These are phyloP conservation scores for Quercus cerris DNA, from an alignment of 306 rosid species.

Conservation along the genomic window DNA sequence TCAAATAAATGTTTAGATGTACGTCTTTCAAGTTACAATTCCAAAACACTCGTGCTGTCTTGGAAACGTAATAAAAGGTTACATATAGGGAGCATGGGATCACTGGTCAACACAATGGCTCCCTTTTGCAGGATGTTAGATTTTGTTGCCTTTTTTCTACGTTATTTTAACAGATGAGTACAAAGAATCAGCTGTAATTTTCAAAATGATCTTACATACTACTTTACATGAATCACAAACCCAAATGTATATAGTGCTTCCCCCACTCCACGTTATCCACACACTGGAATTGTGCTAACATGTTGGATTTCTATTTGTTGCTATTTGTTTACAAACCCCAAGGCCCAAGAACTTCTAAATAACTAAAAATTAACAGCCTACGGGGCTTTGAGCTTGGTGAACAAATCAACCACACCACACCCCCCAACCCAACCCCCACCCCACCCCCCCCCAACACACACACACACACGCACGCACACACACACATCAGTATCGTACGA, in stretches of 20 bases:
- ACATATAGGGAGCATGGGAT: constrained; percentile 39
- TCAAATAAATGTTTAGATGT: constrained; percentile 32
- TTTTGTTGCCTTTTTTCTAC: constrained; percentile 40
- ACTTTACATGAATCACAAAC: constrained; percentile 27
- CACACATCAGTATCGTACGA: accelerated
- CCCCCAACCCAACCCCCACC: no score
- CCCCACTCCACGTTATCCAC: constrained; percentile 42
- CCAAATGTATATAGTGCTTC: constrained; percentile 41
- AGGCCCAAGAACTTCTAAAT: background rate
- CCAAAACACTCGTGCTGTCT: constrained; percentile 74
- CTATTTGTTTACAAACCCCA: constrained; percentile 29
- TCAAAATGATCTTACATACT: background rate
- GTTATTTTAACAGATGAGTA: background rate
- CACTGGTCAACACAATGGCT: constrained; percentile 44
- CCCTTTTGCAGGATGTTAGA: constrained; percentile 43
- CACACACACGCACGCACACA: background rate
- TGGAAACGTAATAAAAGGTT: constrained; percentile 41
- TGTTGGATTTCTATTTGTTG: constrained; percentile 21
- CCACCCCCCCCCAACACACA: background rate
- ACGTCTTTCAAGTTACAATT: constrained; percentile 33
- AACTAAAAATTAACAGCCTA: background rate
- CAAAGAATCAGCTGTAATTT: constrained; percentile 8
- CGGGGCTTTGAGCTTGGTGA: constrained; percentile 1
- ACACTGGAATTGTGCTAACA: constrained; percentile 39
- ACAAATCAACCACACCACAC: background rate